Percentiles rank a stretch among this genome's conserved stretches.
These are phyloP conservation scores for Aspergillus wentii DNA, from an alignment of 495 filamentous ascomycete species.

Conservation along the genomic window DNA sequence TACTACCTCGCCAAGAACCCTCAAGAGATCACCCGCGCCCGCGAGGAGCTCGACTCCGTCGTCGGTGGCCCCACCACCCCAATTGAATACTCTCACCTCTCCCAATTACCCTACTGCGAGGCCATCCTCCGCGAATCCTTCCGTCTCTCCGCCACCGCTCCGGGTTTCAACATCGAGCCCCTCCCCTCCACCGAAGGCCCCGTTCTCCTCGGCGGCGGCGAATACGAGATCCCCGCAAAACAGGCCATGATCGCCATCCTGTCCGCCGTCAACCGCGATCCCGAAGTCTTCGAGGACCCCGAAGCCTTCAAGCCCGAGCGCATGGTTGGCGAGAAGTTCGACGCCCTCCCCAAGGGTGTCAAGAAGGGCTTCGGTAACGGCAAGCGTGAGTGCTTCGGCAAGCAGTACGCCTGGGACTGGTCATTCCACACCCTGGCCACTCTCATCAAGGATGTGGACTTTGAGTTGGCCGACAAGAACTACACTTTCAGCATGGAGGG, in stretches of 20 bases:
- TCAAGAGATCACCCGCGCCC: constrained; percentile 24
- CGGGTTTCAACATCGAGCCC: constrained; percentile 55
- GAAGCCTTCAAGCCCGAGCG: constrained; percentile 62
- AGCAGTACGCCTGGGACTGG: constrained; percentile 62
- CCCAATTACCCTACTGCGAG: constrained; percentile 58
- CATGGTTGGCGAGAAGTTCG: constrained; percentile 62
- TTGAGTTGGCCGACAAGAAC: constrained; percentile 37
- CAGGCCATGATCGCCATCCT: constrained; percentile 61
- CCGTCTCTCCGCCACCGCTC: constrained; percentile 61
- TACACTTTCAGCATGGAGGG: constrained; percentile 22
- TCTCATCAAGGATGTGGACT: constrained; percentile 37
- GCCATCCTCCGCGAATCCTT: constrained; percentile 70
- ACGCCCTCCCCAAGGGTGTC: constrained; percentile 49
- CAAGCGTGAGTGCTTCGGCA: constrained; percentile 62
- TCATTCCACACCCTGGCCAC: constrained; percentile 33
- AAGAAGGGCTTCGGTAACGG: constrained; percentile 72
- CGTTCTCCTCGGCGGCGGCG: constrained; percentile 52
- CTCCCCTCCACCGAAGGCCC: constrained; percentile 47
- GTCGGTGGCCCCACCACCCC: constrained; percentile 24
- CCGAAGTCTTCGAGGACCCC: constrained; percentile 60
- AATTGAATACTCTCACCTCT: constrained; percentile 52
- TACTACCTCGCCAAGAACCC: constrained; percentile 44
- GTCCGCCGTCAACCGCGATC: constrained; percentile 63
- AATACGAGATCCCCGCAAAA: constrained; percentile 59
- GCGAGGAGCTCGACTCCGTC: constrained; percentile 38